Evolutionary conservation across 129 eudicot species (phyloP), one percentile per base, ranked within the genome.

Genomic region (Centella asiatica): DNA sequence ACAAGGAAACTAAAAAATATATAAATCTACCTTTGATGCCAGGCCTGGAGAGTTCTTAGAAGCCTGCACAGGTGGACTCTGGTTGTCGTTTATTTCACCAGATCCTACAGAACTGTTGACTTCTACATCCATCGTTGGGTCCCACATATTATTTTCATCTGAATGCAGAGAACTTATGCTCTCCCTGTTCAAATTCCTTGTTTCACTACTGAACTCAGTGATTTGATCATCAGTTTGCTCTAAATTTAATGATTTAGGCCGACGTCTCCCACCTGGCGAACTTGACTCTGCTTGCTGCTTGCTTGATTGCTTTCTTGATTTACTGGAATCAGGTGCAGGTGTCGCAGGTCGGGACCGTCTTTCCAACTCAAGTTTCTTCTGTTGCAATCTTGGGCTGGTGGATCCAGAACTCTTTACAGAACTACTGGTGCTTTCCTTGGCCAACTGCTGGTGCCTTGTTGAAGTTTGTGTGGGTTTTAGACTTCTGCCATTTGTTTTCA

Each of bases 201-300:
- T 53, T 48, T 69, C 81, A 56, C 48, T 58, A 63, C 80, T 73
- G 64, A 45, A 69, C 62, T 77, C 97, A 56, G 72, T 81, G 59
- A 12, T 51, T 54, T 56, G 81, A 32, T 67, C 82, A 61, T 78
- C 85, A 39, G 66, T 62, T 66, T 69, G 86, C 44, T 74, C 84
- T 40, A 57, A 5, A 56, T 37, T 71, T 56, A 72, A 61, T 60
- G 76, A 47, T 73, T 78, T 92, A 23, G 81, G 71, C 64, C 90
- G 66, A 22, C 86, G 80, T 76, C 88, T 78, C 49, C 96, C 98
- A 47, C 95, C 90, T 4, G 98, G 95, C 26, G 98, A 92, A 71
- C 61, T 83, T 9, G 82, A 73, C 68, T 87, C 98, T n/a, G 65
- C 13, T 54, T 68, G 78, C 76, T 77, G 88, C 68, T 71, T 77